Percentiles rank a stretch among this genome's conserved stretches.
These are phyloP conservation scores for Scortechinia acanthostroma DNA, from an alignment of 2,329 filamentous ascomycete species.

Conservation along the genomic window DNA sequence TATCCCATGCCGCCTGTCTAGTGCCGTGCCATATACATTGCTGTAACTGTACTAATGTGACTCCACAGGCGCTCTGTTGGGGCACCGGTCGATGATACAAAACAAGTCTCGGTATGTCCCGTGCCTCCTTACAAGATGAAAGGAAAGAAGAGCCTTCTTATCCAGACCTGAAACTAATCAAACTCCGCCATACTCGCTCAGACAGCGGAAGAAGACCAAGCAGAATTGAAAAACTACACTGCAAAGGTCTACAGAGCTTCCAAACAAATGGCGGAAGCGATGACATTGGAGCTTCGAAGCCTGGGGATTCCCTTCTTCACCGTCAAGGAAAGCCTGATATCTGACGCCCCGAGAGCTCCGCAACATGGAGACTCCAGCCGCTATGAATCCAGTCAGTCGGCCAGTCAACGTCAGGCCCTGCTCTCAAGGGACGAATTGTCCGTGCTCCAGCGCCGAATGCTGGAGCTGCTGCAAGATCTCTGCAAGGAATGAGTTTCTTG, in stretches of 20 bases:
- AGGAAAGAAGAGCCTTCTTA: no score
- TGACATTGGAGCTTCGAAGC: not conserved
- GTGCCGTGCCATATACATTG: no score
- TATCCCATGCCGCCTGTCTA: no score
- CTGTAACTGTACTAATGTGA: no score
- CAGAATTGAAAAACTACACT: not conserved
- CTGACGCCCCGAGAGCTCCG: not conserved
- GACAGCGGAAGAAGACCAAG: not conserved
- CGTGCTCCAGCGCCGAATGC: not conserved
- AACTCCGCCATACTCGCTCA: not conserved
- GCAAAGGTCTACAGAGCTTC: not conserved
- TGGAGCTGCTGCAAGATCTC: not conserved
- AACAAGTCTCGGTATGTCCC: not conserved
- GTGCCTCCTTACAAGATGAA: no score
- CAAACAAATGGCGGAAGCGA: not conserved
- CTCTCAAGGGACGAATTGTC: not conserved
- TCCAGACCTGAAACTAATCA: no score
- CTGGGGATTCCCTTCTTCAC: not conserved
- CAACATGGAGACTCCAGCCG: not conserved
- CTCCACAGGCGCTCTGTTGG: not conserved
- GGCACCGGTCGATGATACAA: not conserved
- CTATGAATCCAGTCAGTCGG: not conserved
- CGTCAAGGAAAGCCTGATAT: not conserved
- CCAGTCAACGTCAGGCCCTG: not conserved
- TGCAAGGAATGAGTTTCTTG: slow-evolving; percentile 3